These are phyloP conservation scores for Protomyces gravidus DNA, from an alignment of 1,139 yeast species.

Conservation along the genomic window DNA sequence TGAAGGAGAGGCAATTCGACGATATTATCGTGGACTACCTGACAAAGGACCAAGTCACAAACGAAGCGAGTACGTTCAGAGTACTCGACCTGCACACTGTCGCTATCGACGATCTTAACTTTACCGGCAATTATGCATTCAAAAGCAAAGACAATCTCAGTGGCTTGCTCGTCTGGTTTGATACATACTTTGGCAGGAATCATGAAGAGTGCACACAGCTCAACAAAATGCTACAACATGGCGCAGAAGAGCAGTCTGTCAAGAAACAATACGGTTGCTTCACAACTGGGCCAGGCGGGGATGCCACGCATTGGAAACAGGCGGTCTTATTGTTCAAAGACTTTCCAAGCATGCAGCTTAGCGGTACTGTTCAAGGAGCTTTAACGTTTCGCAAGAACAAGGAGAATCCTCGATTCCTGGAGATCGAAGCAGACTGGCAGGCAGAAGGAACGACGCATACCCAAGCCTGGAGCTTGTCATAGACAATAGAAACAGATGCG, in stretches of 20 bases:
- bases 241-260: not conserved
- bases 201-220: slow-evolving; percentile 28
- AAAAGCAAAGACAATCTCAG: slow-evolving; percentile 30
- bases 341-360: too few species aligned
- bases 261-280: slow-evolving; percentile 47
- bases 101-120: slow-evolving; percentile 51
- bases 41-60: slow-evolving; percentile 51
- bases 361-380: slow-evolving; percentile 31
- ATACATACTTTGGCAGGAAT: slow-evolving; percentile 35
- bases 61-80: slow-evolving; percentile 51
- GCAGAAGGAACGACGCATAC: slow-evolving; percentile 30
- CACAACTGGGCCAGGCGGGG: slow-evolving; percentile 74
- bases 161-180: slow-evolving; percentile 35
- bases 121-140: slow-evolving; percentile 27
- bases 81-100: slow-evolving; percentile 60
- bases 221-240: not conserved
- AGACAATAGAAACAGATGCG: not conserved
- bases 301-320: slow-evolving; percentile 50
- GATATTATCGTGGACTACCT: slow-evolving; percentile 64
- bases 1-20: slow-evolving; percentile 43
- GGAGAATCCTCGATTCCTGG: slow-evolving; percentile 51
- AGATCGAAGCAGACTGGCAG: slow-evolving; percentile 52
- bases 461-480: not conserved
- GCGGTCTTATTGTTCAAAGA: slow-evolving; percentile 30
- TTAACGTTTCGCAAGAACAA: slow-evolving; percentile 40